Evolutionary conservation across 768 basidiomycete genomes (phyloP).

Genomic region (Boletellus ananas): DNA sequence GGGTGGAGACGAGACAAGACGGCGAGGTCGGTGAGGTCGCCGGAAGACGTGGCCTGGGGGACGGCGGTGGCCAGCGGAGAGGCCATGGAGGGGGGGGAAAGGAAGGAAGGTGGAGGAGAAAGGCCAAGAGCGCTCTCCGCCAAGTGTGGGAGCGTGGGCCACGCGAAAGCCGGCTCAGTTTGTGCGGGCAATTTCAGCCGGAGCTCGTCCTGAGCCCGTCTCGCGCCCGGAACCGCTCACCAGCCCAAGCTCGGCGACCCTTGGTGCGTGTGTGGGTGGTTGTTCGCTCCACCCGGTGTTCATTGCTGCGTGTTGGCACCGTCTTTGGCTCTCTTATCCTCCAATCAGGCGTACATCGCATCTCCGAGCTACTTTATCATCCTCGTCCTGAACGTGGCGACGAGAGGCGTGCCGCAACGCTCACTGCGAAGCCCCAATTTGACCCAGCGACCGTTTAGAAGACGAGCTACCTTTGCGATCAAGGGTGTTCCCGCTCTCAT

Average conservation of each 20-base stretch:
- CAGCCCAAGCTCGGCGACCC: no score
- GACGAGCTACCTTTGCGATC: conserved; percentile 20
- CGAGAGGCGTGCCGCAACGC: not conserved
- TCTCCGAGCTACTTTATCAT: conserved; percentile 15
- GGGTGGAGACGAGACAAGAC: conserved; percentile 43
- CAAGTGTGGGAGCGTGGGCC: not conserved
- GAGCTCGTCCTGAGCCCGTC: no score
- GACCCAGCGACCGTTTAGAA: conserved; percentile 22
- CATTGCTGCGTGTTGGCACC: no score
- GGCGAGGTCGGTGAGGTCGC: conserved; percentile 48
- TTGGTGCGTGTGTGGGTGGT: no score
- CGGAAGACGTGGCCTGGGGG: conserved; percentile 40
- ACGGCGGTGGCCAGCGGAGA: conserved; percentile 30
- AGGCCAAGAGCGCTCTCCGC: conserved; percentile 2
- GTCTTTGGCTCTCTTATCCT: no score
- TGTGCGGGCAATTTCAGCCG: no score
- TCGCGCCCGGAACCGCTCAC: no score
- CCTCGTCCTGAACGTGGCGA: no score
- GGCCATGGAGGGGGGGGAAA: conserved; percentile 35
- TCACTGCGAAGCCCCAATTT: conserved; percentile 11
- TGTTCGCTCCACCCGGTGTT: no score
- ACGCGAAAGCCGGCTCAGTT: not conserved
- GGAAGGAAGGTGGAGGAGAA: conserved; percentile 3
- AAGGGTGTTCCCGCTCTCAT: conserved; percentile 22
- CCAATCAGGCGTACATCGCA: not conserved